Percentiles rank a stretch among this genome's conserved stretches.
phyloP scores from a whole-genome alignment of 805 yeast genomes.

The Starmerella floris region DNA sequence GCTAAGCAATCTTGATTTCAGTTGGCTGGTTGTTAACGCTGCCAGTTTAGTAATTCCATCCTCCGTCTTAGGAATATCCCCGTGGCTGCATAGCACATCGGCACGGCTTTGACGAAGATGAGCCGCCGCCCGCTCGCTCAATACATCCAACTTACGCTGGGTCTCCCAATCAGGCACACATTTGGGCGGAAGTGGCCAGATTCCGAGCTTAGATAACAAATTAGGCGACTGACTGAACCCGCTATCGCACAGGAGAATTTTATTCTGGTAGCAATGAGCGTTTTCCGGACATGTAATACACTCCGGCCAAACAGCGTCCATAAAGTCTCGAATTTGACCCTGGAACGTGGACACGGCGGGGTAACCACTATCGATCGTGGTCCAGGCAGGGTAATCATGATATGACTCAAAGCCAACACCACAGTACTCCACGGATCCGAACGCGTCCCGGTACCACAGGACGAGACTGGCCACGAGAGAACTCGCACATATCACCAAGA shows the following conservation, averaged over 20 bases:
- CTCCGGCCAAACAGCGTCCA: conserved; percentile 16
- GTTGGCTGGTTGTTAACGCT: conserved; percentile 24
- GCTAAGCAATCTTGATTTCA: conserved; percentile 17
- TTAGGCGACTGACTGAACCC: conserved; percentile 45
- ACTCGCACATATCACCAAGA: neutral
- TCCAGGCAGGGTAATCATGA: conserved; percentile 15
- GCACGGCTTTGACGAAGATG: conserved; percentile 60
- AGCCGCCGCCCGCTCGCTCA: conserved; percentile 54
- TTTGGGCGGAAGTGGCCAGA: conserved; percentile 45
- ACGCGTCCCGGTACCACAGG: conserved; percentile 13
- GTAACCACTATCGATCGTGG: conserved; percentile 3
- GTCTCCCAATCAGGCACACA: conserved; percentile 67
- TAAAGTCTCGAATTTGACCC: conserved; percentile 6
- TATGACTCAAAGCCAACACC: conserved; percentile 5
- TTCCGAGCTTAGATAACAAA: conserved; percentile 42
- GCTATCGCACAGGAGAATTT: conserved; percentile 54
- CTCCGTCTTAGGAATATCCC: neutral
- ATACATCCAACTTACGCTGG: conserved; percentile 50
- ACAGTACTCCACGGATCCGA: conserved; percentile 16
- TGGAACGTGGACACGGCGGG: conserved; percentile 3
- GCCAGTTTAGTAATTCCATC: conserved; percentile 13
- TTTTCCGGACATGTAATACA: conserved; percentile 74
- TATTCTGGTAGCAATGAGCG: conserved; percentile 54
- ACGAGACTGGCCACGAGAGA: neutral
- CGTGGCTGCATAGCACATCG: conserved; percentile 39